Percentiles rank a stretch among this genome's conserved stretches.
Conservation (phyloP, 1,284 basidiomycete genomes). For the Ganoderma leucocontextum region DNA sequence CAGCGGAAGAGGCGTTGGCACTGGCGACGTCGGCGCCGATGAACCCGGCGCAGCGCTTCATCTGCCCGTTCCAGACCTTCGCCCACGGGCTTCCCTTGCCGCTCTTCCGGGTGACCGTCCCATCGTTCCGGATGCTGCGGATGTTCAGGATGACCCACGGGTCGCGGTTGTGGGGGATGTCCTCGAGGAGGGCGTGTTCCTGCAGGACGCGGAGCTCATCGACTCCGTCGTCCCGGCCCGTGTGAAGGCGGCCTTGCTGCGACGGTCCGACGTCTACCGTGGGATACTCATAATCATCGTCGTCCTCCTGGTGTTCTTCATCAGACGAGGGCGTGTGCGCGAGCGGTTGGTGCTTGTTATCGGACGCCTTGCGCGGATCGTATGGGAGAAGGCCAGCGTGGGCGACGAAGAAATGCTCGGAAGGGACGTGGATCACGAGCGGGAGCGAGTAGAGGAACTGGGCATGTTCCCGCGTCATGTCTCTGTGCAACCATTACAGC, state of each 20-base stretch:
- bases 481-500: slow-evolving; percentile 39
- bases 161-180: slow-evolving; percentile 77
- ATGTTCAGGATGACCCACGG: slow-evolving; percentile 84
- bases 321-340: slow-evolving; percentile 59
- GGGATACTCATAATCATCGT: slow-evolving; percentile 18
- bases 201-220: slow-evolving; percentile 48
- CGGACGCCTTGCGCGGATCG: slow-evolving; percentile 61
- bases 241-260: slow-evolving; percentile 11
- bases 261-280: slow-evolving; percentile 14
- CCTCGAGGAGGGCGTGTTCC: slow-evolving; percentile 64
- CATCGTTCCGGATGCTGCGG: slow-evolving; percentile 65
- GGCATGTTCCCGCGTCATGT: slow-evolving; percentile 66
- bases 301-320: slow-evolving; percentile 17
- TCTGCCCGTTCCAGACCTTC: slow-evolving; percentile 75
- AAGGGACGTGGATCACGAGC: slow-evolving; percentile 78
- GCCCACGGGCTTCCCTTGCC: slow-evolving; percentile 77
- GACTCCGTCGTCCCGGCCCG: slow-evolving; percentile 17
- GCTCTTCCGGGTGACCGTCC: slow-evolving; percentile 59
- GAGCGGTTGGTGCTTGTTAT: slow-evolving; percentile 69
- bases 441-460: slow-evolving; percentile 77
- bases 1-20: slow-evolving; percentile 11
- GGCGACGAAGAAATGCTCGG: slow-evolving; percentile 79
- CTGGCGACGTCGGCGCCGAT: slow-evolving; percentile 24
- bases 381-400: slow-evolving; percentile 85
- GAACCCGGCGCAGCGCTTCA: slow-evolving; percentile 72